Base-by-base conservation (phyloP, 768 basidiomycete genomes). In the Suillus paluster region DNA sequence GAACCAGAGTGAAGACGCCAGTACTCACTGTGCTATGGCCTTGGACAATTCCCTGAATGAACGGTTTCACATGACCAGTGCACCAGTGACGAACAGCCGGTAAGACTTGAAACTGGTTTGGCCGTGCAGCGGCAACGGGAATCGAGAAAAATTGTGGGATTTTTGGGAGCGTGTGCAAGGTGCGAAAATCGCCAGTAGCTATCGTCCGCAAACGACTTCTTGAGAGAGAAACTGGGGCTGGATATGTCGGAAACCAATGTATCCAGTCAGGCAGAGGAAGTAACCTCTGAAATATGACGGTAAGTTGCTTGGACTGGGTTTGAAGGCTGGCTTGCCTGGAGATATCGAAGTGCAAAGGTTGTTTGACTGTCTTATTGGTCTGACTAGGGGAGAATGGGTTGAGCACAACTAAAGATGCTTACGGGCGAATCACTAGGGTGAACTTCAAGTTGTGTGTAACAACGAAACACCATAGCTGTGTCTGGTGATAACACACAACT, bases 41-140 rank as follows among this genome's bases (percentile, higher is more conserved):
- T 38, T 61, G 53, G 14, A 61, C 8, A n/a, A 61, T 59, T 12
- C 60, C 60, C 10, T 61, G 60, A 33, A 61, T 59, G 30, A 58
- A 36, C 36, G 15, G 25, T 15, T 10, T 42, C 8, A 42, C 36
- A 25, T 17, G 52, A 49, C 34, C 4, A 11, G 53, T 34, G 3
- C 36, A 27, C 12, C 59, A 36, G 27, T 50, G 27, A 5, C 57
- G 57, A n/a, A 61, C 42, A n/a, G 30, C 30, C 11, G 60, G 38
- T 23, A 61, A 30, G 17, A 61, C 11, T 34, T 33, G 60, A 25
- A 61, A 61, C 23, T 11, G 33, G 17, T 17, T 36, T 34, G 60
- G 57, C 57, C 17, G 57, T 5, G 57, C 60, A 46, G 11, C 11
- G 19, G 27, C n/a, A 14, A 61, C 44, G 9, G 60, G 57, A 6